Evolutionary conservation across 495 filamentous ascomycete species (phyloP).

Genomic region (Trichocladium uniseriatum): DNA sequence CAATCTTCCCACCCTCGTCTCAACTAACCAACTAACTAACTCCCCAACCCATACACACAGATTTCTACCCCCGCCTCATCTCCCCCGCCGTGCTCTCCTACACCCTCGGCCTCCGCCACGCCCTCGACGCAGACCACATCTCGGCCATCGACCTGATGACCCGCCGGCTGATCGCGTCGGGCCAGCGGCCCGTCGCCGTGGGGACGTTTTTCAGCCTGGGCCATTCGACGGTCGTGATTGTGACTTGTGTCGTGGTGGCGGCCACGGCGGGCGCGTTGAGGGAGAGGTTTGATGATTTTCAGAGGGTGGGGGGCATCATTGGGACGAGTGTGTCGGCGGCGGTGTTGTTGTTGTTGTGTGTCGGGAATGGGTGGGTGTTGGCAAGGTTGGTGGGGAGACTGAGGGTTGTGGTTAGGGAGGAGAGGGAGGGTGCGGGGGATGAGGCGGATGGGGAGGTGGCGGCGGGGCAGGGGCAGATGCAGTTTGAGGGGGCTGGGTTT

Average conservation of each 20-base stretch:
- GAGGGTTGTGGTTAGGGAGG: slow-evolving; percentile 43
- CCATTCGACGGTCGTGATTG: slow-evolving; percentile 85
- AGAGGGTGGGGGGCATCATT: slow-evolving; percentile 76
- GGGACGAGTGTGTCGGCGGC: slow-evolving; percentile 73
- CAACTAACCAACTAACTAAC: background rate
- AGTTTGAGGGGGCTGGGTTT: slow-evolving; percentile 69
- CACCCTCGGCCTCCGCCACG: slow-evolving; percentile 85
- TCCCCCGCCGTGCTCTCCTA: slow-evolving; percentile 70
- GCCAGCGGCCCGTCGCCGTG: slow-evolving; percentile 81
- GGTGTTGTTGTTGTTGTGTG: slow-evolving; percentile 73
- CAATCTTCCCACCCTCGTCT: background rate
- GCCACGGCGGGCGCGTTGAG: slow-evolving; percentile 78
- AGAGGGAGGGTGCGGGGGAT: slow-evolving; percentile 21
- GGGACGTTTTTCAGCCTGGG: slow-evolving; percentile 94
- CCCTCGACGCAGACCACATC: slow-evolving; percentile 95
- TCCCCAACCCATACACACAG: too few species aligned
- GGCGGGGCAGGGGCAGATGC: slow-evolving; percentile 50
- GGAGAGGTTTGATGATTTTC: slow-evolving; percentile 67
- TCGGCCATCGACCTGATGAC: slow-evolving; percentile 95
- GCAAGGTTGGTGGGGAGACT: slow-evolving; percentile 63
- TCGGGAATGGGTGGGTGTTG: slow-evolving; percentile 78
- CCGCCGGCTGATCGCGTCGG: slow-evolving; percentile 75
- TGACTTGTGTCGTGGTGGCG: slow-evolving; percentile 86
- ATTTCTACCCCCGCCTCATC: slow-evolving; percentile 27
- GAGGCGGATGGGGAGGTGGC: slow-evolving; percentile 24